Conservation (phyloP, 306 rosid genomes). For the Coriaria nepalensis region DNA sequence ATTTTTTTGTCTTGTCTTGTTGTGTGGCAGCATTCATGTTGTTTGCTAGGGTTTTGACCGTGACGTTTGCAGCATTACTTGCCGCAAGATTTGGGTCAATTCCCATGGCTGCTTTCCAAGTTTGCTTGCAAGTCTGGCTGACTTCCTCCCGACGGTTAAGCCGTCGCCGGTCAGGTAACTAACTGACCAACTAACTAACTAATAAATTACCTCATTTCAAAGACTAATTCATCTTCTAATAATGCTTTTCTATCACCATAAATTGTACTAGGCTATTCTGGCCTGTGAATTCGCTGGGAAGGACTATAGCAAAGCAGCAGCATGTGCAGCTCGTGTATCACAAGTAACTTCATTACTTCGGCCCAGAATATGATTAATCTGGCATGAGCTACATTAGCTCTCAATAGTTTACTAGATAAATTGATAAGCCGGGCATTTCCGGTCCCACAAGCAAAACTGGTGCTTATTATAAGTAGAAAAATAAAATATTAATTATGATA, state of each 20-base stretch:
- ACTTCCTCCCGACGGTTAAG: constrained; percentile 87
- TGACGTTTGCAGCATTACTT: constrained; percentile 78
- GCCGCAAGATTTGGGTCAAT: constrained; percentile 73
- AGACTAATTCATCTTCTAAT: too few species aligned
- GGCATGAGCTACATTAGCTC: too few species aligned
- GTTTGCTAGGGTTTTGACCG: constrained; percentile 72
- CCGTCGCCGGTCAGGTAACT: constrained; percentile 83
- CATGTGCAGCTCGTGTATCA: constrained; percentile 42
- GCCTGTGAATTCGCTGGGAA: constrained; percentile 83
- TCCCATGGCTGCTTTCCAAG: constrained; percentile 95
- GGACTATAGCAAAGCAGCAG: constrained; percentile 47
- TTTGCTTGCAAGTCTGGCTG: constrained; percentile 84
- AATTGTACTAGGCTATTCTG: constrained; percentile 45
- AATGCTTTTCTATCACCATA: background rate
- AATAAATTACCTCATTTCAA: background rate
- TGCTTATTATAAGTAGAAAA: too few species aligned
- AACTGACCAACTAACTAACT: background rate
- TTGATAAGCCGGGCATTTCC: too few species aligned
- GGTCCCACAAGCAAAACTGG: too few species aligned
- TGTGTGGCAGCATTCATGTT: constrained; percentile 39
- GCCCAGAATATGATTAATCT: too few species aligned
- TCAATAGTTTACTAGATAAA: too few species aligned
- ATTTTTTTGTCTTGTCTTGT: too few species aligned
- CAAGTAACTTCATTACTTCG: too few species aligned
- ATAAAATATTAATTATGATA: too few species aligned